Evolutionary conservation across 352 stramenopile genomes (phyloP).

Genomic region (Pythium plurisporium): DNA sequence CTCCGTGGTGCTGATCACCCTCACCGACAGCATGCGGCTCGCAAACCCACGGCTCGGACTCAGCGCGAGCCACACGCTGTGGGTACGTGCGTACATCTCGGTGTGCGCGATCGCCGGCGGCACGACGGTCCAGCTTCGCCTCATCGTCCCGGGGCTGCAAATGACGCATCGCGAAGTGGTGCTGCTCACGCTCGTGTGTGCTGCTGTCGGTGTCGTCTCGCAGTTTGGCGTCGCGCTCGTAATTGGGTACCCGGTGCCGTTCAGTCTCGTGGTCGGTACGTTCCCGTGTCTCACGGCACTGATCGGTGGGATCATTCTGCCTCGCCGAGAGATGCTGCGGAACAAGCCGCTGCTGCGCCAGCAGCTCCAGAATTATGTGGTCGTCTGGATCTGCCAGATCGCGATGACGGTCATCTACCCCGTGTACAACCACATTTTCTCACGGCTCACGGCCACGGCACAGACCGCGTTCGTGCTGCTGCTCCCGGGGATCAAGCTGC

Average conservation of each 20-base stretch:
- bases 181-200: neutral
- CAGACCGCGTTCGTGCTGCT: slow-evolving; percentile 21
- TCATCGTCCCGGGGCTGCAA: neutral
- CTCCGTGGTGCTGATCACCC: neutral
- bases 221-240: neutral
- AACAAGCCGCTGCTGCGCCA: neutral
- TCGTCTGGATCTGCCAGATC: slow-evolving; percentile 10
- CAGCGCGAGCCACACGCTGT: neutral
- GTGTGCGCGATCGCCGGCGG: neutral
- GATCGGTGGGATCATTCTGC: neutral
- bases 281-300: neutral
- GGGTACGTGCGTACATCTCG: neutral
- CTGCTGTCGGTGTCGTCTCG: neutral
- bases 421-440: slow-evolving; percentile 13
- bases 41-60: neutral
- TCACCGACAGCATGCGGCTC: neutral
- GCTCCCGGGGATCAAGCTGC: slow-evolving; percentile 35
- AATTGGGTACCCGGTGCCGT: too few relatives aligned
- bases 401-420: slow-evolving; percentile 15
- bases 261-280: neutral
- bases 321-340: neutral
- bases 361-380: neutral
- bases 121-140: neutral
- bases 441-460: neutral
- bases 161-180: neutral